Evolutionary conservation across 257 asterid genomes (phyloP).

Genomic region (Plantago major): DNA sequence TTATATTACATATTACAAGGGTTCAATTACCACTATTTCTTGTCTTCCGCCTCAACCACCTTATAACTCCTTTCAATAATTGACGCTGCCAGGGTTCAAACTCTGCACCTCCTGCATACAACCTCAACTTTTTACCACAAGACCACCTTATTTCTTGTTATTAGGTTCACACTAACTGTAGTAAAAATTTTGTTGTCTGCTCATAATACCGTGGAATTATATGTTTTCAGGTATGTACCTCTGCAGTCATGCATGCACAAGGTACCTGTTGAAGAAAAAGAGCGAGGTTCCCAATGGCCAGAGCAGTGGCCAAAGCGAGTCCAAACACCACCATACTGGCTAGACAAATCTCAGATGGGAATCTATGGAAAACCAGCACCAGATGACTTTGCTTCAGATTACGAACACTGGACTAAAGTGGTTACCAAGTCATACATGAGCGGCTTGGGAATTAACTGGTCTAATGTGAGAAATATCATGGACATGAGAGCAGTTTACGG

Average conservation of each 20-base stretch:
- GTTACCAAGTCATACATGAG: conserved; percentile 51
- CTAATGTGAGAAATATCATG: conserved; percentile 71
- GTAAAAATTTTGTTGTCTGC: too few species aligned
- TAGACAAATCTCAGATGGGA: conserved; percentile 61
- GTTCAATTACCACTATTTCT: too few species aligned
- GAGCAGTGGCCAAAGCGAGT: conserved; percentile 83
- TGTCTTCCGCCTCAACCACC: too few species aligned
- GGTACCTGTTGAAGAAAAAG: conserved; percentile 43
- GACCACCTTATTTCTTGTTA: too few species aligned
- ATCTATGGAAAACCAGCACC: conserved; percentile 79
- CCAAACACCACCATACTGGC: conserved; percentile 69
- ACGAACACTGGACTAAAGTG: conserved; percentile 60
- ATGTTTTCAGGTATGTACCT: conserved; percentile 67
- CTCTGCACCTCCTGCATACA: too few species aligned
- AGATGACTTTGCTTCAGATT: conserved; percentile 68
- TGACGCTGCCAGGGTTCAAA: too few species aligned
- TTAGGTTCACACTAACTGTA: too few species aligned
- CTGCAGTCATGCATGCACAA: conserved; percentile 77
- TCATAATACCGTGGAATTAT: neutral
- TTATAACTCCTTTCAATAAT: too few species aligned
- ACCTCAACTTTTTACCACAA: too few species aligned
- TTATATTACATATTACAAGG: too few species aligned
- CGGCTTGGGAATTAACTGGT: conserved; percentile 74
- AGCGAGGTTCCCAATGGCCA: conserved; percentile 89
- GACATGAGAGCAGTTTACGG: conserved; percentile 94